A percentile compares a stretch with the other conserved stretches of the same genome.
Evolutionary conservation across 176 grass and related monocot species (phyloP).

Genomic region (Juncus effusus): DNA sequence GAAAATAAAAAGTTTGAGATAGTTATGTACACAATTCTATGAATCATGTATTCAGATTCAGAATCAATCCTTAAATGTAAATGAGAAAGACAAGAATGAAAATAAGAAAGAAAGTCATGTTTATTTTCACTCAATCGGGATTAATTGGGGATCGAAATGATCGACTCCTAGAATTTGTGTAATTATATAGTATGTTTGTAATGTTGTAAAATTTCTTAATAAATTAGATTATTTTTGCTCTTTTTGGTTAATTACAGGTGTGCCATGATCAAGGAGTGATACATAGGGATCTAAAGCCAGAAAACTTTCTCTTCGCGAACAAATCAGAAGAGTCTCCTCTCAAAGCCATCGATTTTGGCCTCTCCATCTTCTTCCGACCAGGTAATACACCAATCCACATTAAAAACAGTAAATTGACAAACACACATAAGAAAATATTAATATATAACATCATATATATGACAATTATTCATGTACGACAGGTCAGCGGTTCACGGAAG

Average conservation of each 20-base stretch:
- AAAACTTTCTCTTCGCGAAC: conserved; percentile 85
- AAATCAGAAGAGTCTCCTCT: conserved; percentile 53
- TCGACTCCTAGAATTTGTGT: background rate
- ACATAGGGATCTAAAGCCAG: conserved; percentile 78
- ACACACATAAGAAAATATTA: too few species aligned
- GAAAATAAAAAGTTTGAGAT: background rate
- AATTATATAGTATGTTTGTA: background rate
- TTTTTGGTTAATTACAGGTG: conserved; percentile 22
- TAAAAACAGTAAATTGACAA: too few species aligned
- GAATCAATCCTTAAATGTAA: too few species aligned
- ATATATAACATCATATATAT: background rate
- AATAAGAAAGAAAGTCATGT: too few species aligned
- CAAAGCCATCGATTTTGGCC: conserved; percentile 89
- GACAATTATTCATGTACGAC: background rate
- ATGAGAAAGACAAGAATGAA: too few species aligned
- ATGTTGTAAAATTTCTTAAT: background rate
- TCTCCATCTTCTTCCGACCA: conserved; percentile 76
- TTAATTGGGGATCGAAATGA: background rate
- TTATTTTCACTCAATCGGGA: too few species aligned
- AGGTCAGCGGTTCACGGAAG: conserved; percentile 74
- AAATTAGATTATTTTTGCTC: background rate
- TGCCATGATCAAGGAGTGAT: conserved; percentile 74
- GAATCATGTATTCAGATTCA: background rate
- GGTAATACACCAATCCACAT: conserved; percentile 20
- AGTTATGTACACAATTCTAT: background rate